phyloP scores from a whole-genome alignment of 2,329 filamentous ascomycete genomes.

The Ceratocystis cubensis region DNA sequence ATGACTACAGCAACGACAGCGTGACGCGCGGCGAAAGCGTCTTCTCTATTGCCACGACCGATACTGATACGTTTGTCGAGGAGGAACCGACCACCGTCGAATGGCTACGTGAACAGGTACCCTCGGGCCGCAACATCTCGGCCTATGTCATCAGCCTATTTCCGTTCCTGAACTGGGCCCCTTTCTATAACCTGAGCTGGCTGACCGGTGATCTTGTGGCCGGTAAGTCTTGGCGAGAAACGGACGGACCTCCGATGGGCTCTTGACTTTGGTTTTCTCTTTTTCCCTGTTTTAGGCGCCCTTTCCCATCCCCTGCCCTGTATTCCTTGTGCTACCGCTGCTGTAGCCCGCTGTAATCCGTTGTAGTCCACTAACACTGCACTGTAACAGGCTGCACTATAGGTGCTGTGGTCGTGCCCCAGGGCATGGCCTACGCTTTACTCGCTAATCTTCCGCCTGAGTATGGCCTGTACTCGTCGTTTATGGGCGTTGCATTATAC shows the following conservation, averaged over 20 bases:
- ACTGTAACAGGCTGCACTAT: constrained; percentile 31
- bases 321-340: neutral
- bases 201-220: constrained; percentile 78
- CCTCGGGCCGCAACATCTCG: constrained; percentile 40
- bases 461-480: constrained; percentile 57
- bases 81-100: constrained; percentile 63
- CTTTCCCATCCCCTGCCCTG: neutral
- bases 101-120: constrained; percentile 54
- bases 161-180: constrained; percentile 82
- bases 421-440: constrained; percentile 42
- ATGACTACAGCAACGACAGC: constrained; percentile 43
- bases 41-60: constrained; percentile 58
- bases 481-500: constrained; percentile 88
- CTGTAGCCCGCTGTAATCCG: neutral
- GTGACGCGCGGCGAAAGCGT: constrained; percentile 67
- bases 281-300: neutral
- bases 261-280: neutral
- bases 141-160: constrained; percentile 63
- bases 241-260: neutral
- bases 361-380: neutral
- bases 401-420: constrained; percentile 42
- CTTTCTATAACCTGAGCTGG: constrained; percentile 82
- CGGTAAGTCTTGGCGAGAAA: constrained; percentile 28
- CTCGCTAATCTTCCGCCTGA: constrained; percentile 37
- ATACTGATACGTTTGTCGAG: constrained; percentile 62